Evolutionary conservation across 208 protist genomes (phyloP), one percentile per base, ranked within the genome.

Genomic region (Crithidia bombi): DNA sequence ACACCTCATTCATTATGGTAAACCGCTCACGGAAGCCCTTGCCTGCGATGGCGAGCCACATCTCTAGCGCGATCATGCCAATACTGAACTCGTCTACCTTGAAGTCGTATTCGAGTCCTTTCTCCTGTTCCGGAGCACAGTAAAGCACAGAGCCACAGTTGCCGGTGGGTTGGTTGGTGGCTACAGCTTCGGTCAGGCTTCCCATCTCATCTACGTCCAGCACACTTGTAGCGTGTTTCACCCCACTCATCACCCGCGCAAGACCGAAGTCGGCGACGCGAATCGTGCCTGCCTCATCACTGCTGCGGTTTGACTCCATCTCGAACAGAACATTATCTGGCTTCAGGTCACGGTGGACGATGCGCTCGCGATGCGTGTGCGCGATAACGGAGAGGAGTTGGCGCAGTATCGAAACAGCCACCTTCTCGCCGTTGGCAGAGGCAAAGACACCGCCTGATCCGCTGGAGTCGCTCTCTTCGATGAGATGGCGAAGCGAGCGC

Each of bases 31-130:
- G 82, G 51, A 95, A 95, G 61, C 78, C 83, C 56, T 91, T 89
- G 25, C 87, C 85, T 7, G 76, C 82, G 5, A 95, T 78, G 47
- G 79, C 73, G 28, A 95, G 77, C 88, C 90, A 95, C 91, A 96
- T 96, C 59, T 96, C 91, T 19, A 94, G 70, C 1, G 87, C 87
- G 43, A 96, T 96, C 88, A 96, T 94, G 7, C 91, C 91, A 25
- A 94, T 77, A 57, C 85, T 90, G 65, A 92, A 96, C 69, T 94
- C 89, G 54, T 96, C 91, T 36, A 96, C 89, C 61, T 91, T 96
- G 75, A 91, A 83, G 59, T 78, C 85, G 72, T 96, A 96, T n/a
- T 81, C 44, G 11, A 80, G 64, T n/a, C 91, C 86, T 15, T 76
- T 75, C 59, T 90, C 81, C 57, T 92, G 86, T 69, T 96, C 88